Evolutionary conservation across 2,329 filamentous ascomycete genomes (phyloP).

Genomic region (Verticillium isaacii): DNA sequence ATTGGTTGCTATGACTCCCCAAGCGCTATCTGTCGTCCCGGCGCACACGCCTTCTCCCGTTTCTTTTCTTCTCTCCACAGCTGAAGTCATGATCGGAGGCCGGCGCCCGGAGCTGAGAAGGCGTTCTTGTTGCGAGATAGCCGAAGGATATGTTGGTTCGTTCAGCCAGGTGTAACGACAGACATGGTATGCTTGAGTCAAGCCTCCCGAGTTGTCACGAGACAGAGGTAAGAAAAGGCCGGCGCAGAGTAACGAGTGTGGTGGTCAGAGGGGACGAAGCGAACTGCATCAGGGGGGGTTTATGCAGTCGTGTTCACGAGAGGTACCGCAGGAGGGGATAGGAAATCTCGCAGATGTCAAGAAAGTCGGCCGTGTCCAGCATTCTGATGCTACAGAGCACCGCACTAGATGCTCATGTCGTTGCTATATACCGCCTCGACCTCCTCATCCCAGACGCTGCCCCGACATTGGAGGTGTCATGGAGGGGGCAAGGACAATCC

Average conservation of each 20-base stretch:
- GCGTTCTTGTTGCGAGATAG: background rate
- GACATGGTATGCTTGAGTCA: background rate
- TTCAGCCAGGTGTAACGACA: background rate
- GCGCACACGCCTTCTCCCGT: background rate
- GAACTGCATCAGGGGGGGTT: background rate
- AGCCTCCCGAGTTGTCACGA: background rate
- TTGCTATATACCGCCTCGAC: constrained; percentile 5
- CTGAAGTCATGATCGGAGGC: background rate
- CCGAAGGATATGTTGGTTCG: background rate
- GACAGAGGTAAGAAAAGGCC: background rate
- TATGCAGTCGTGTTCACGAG: background rate
- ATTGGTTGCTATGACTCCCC: constrained; percentile 23
- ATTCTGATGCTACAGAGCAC: background rate
- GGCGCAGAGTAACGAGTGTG: background rate
- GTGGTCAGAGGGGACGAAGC: background rate
- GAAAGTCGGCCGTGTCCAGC: background rate
- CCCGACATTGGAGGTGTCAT: background rate
- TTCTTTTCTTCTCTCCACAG: background rate
- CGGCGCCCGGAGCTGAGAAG: background rate
- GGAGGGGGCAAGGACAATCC: background rate
- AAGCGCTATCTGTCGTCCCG: constrained; percentile 7
- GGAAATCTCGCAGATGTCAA: background rate
- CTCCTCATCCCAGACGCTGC: background rate
- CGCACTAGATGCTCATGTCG: background rate
- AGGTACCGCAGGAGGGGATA: background rate